Evolutionary conservation across 2,329 filamentous ascomycete genomes (phyloP), one percentile per base, ranked within the genome.

Genomic region (Nothomitra cinnamomea): DNA sequence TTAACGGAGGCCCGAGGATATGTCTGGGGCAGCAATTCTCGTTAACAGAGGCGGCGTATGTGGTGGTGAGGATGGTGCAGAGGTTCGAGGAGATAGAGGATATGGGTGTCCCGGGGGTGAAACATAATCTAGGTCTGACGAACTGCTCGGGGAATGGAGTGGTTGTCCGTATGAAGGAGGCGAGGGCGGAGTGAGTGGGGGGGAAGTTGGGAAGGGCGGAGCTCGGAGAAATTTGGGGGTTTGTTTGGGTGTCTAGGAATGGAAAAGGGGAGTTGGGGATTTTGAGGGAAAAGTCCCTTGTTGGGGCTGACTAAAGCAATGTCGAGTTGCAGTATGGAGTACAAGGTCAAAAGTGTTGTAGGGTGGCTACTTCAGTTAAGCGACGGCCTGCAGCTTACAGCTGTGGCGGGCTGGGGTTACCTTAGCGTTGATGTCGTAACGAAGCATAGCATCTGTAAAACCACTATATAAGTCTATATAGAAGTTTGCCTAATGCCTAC

Each of bases 1-100:
- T 70, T 54, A 67, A 69, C 53, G 64, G 65, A 2, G 66, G 69
- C 15, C 63, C 66, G 2, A 60, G 66, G 6, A 64, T 68, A 28
- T 68, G 66, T 61, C 59, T 67, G 56, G 67, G 62, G n/a, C 63
- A 62, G 54, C 58, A 61, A 56, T 61, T 60, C 35, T 61, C 61
- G 15, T 50, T 62, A 4, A 62, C 53, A 4, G 60, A 62, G 38
- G 58, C 56, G 13, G 53, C 48, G 25, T 63, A 61, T 53, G 38
- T 61, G 2, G 52, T 57, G n/a, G 61, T 62, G 10, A 51, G 61
- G 17, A 49, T 63, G 38, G 43, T 62, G 50, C 61, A 62, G 55
- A 17, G 47, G 22, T 62, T 60, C 48, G 61, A 62, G 55, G 41
- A 40, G 3, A 56, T 59, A 19, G 55, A 53, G 35, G 56, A 32